These are phyloP conservation scores for Patellaria atrata DNA, from an alignment of 495 filamentous ascomycete species.

Conservation along the genomic window DNA sequence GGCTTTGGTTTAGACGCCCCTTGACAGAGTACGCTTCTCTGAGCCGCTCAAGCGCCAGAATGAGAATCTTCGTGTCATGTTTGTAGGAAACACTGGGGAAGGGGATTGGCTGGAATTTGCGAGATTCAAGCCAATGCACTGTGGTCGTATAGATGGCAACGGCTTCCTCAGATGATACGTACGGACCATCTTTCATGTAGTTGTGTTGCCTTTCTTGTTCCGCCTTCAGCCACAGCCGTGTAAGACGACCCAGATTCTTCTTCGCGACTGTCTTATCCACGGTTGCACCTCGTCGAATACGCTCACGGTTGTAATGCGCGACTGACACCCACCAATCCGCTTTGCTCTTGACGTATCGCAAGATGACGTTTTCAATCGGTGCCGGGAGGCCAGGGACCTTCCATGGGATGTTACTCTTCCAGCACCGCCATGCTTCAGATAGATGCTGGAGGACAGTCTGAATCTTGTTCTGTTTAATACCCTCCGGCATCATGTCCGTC, in stretches of 20 bases:
- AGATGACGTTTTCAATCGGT: constrained; percentile 95
- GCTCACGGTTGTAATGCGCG: constrained; percentile 94
- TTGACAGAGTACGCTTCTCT: constrained; percentile 97
- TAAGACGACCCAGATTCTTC: constrained; percentile 95
- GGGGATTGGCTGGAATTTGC: constrained; percentile 96
- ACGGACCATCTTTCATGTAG: constrained; percentile 98
- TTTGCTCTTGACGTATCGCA: constrained; percentile 97
- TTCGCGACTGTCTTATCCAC: constrained; percentile 99
- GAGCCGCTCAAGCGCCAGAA: constrained; percentile 85
- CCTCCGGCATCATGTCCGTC: constrained; percentile 99
- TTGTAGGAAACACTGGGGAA: constrained; percentile 99
- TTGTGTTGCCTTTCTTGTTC: constrained; percentile 99
- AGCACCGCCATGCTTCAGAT: constrained; percentile 96
- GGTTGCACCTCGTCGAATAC: constrained; percentile 88
- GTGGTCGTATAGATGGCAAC: constrained; percentile 98
- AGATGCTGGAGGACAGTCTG: constrained; percentile 96
- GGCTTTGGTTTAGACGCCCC: constrained; percentile 90
- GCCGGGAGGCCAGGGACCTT: constrained; percentile 94
- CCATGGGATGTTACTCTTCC: constrained; percentile 99
- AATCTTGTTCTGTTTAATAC: constrained; percentile 99
- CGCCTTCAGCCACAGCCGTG: constrained; percentile 91
- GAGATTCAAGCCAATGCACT: constrained; percentile 96
- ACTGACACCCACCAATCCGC: constrained; percentile 99
- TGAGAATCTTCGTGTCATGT: constrained; percentile 98
- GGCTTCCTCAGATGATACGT: constrained; percentile 95